Evolutionary conservation across 768 basidiomycete species (phyloP).

Genomic region (Naganishia kalamii): DNA sequence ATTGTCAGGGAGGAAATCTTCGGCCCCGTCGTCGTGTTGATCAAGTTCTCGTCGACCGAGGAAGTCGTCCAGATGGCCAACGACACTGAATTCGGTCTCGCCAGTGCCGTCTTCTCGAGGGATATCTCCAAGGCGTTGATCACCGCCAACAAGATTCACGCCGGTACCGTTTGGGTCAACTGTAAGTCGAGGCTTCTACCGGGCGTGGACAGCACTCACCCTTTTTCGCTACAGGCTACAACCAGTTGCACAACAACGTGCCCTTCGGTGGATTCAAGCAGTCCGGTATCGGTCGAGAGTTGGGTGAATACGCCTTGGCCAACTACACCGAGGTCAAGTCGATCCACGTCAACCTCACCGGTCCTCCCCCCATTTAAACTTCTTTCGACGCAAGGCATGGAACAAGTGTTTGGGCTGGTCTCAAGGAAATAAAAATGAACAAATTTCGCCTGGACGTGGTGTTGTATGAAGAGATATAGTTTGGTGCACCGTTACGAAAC

Average conservation of each 20-base stretch:
- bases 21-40: conserved; percentile 79
- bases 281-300: conserved; percentile 56
- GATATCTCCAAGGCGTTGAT: conserved; percentile 68
- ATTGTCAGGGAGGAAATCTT: conserved; percentile 90
- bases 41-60: conserved; percentile 81
- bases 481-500: no score
- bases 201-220: conserved; percentile 49
- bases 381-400: neutral
- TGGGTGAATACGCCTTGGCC: conserved; percentile 37
- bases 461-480: no score
- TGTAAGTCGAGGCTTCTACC: neutral
- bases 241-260: conserved; percentile 64
- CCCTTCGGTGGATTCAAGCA: conserved; percentile 79
- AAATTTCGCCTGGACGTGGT: no score
- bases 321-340: conserved; percentile 30
- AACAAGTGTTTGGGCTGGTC: no score
- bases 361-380: conserved; percentile 8
- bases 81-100: conserved; percentile 79
- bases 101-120: conserved; percentile 75
- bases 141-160: conserved; percentile 67
- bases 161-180: conserved; percentile 69
- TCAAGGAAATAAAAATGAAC: no score
- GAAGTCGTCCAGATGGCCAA: conserved; percentile 67
- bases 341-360: conserved; percentile 20
- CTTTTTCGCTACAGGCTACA: conserved; percentile 60